Evolutionary conservation across 352 stramenopile species (phyloP).

Genomic region (Phytophthora brassicae): DNA sequence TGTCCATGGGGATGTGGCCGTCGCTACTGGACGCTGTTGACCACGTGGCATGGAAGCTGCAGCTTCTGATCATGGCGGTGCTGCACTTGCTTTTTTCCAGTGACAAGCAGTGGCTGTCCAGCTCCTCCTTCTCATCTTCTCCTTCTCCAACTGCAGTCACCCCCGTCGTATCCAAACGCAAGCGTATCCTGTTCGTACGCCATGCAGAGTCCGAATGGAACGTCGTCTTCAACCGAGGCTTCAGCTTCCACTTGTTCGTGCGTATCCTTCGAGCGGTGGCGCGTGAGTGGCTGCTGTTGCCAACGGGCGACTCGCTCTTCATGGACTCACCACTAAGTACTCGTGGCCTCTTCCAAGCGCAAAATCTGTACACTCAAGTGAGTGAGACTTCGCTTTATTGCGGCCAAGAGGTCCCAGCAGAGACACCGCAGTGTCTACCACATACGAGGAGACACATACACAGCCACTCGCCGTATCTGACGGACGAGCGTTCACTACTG

Average conservation of each 20-base stretch:
- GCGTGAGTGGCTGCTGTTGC: slow-evolving; percentile 69
- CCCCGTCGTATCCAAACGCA: slow-evolving; percentile 28
- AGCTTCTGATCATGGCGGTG: slow-evolving; percentile 59
- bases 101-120: slow-evolving; percentile 51
- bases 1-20: slow-evolving; percentile 23
- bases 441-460: too few species aligned
- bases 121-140: background rate
- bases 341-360: slow-evolving; percentile 57
- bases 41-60: slow-evolving; percentile 62
- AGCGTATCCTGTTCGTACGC: slow-evolving; percentile 83
- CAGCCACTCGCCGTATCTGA: slow-evolving; percentile 16
- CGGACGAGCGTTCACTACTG: slow-evolving; percentile 35
- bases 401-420: background rate
- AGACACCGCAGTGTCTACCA: too few species aligned
- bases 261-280: slow-evolving; percentile 55
- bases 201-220: slow-evolving; percentile 90
- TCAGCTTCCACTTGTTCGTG: slow-evolving; percentile 44
- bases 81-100: slow-evolving; percentile 79
- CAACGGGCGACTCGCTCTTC: slow-evolving; percentile 75
- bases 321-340: slow-evolving; percentile 83
- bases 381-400: slow-evolving; percentile 23
- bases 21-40: slow-evolving; percentile 39
- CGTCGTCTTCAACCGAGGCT: slow-evolving; percentile 83
- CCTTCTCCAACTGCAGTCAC: background rate
- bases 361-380: slow-evolving; percentile 53